Evolutionary conservation across 257 asterid species (phyloP), one percentile per base, ranked within the genome.

Genomic region (Verbascum thapsus): DNA sequence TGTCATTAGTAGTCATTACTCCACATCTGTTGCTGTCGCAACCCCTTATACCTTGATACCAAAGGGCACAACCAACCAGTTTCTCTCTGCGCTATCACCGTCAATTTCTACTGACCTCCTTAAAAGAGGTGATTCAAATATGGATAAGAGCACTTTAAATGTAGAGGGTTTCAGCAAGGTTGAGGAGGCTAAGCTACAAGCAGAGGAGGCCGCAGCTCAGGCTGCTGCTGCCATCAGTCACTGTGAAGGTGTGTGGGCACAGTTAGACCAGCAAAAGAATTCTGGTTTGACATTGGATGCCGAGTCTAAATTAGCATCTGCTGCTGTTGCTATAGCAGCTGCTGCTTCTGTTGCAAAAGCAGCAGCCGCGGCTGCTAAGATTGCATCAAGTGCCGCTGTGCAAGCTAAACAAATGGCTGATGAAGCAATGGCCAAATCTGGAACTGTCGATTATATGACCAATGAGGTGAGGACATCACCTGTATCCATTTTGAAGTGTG

Each of bases 261-360:
- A 69, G 66, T 76, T 94, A 80, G 71, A 75, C 50, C 85, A 75
- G 67, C 95, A 84, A 65, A 86, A 72, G 58, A 70, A 61, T 71
- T 77, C 87, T 17, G 89, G 87, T 50, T 50, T 94, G 85, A 51
- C 73, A 53, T 65, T 80, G 17, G 95, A 82, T 69, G 73, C 73
- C 41, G 92, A 90, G 76, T 75, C 87, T 63, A 87, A 81, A 76
- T 66, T 94, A 69, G 86, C 91, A n/a, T 84, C 96, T 58, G 95
- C 96, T 68, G 92, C 96, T 75, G 91, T 67, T 74, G 88, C 88
- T 43, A 73, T 94, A 55, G 95, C 99, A 15, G 99, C 99, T 9
- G 94, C 98, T 74, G 81, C 95, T 58, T 78, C 94, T 72, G 97
- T 94, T 67, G 99, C 99, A 12, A 94, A 83, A 88, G 99, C 95